Percentiles rank a stretch among this genome's conserved stretches.
Evolutionary conservation across 2,329 filamentous ascomycete genomes (phyloP).

Genomic region (Westerdykella sp.): DNA sequence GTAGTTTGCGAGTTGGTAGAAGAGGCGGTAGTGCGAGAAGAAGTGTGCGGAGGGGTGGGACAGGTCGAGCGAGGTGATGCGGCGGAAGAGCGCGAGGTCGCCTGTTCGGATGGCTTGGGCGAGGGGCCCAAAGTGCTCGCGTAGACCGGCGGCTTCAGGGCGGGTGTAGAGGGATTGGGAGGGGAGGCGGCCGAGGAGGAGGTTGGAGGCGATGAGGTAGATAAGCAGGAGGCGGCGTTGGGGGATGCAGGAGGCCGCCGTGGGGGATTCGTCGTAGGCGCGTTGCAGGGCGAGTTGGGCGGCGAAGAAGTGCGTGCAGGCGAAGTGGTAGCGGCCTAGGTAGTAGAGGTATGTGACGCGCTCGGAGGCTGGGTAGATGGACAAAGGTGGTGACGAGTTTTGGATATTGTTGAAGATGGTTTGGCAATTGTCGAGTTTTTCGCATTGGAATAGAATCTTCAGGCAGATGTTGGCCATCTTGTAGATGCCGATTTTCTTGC

Average conservation of each 20-base stretch:
- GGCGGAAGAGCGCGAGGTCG: conserved; percentile 67
- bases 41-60: conserved; percentile 44
- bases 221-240: conserved; percentile 77
- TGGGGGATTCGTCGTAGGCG: conserved; percentile 68
- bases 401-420: conserved; percentile 87
- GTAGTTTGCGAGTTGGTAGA: conserved; percentile 68
- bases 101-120: conserved; percentile 65
- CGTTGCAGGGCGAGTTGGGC: conserved; percentile 69
- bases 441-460: conserved; percentile 81
- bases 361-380: conserved; percentile 76
- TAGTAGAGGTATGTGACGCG: conserved; percentile 93
- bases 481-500: conserved; percentile 84
- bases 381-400: conserved; percentile 72
- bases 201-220: conserved; percentile 74
- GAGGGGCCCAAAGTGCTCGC: conserved; percentile 65
- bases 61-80: conserved; percentile 51
- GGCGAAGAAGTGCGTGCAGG: conserved; percentile 74
- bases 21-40: conserved; percentile 69
- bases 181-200: conserved; percentile 80
- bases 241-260: conserved; percentile 42
- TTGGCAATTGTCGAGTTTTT: conserved; percentile 74
- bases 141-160: conserved; percentile 62
- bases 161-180: conserved; percentile 58
- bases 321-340: conserved; percentile 82
- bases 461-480: conserved; percentile 86